Evolutionary conservation across 176 grass and related monocot species (phyloP).

Genomic region (Olyra latifolia): DNA sequence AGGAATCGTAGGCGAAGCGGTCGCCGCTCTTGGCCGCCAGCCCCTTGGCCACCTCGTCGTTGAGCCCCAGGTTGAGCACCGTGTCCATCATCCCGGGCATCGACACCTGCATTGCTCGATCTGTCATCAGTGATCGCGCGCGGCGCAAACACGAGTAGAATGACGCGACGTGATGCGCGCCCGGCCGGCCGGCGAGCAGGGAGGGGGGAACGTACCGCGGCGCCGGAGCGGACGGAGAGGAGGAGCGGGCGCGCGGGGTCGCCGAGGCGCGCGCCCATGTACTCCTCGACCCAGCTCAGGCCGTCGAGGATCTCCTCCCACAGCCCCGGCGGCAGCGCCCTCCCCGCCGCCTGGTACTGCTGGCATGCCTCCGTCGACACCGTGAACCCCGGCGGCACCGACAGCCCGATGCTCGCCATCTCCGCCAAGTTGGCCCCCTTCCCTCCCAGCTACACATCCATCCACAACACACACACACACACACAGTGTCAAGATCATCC

Average conservation of each 20-base stretch:
- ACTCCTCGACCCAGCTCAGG: slow-evolving; percentile 67
- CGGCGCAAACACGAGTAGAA: no score
- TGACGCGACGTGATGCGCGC: no score
- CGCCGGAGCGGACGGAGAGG: slow-evolving; percentile 96
- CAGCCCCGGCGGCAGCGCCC: slow-evolving; percentile 54
- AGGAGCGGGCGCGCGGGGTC: slow-evolving; percentile 77
- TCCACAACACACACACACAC: background rate
- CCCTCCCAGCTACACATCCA: slow-evolving; percentile 62
- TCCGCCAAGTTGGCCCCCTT: slow-evolving; percentile 98
- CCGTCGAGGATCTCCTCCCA: slow-evolving; percentile 92
- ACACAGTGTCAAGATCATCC: background rate
- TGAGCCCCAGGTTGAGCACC: slow-evolving; percentile 93
- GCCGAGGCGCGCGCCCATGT: slow-evolving; percentile 76
- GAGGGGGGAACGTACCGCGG: slow-evolving; percentile 43
- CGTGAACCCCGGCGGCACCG: slow-evolving; percentile 95
- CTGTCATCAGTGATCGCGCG: no score
- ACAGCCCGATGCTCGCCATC: slow-evolving; percentile 98
- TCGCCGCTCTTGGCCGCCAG: slow-evolving; percentile 88
- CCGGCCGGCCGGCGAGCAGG: no score
- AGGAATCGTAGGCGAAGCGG: slow-evolving; percentile 93
- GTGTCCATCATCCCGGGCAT: slow-evolving; percentile 99
- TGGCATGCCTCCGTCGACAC: slow-evolving; percentile 96
- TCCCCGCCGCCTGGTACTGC: slow-evolving; percentile 76
- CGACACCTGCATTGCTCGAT: slow-evolving; percentile 68
- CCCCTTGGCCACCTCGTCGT: slow-evolving; percentile 78